A percentile compares a stretch with the other conserved stretches of the same genome.
Evolutionary conservation across 495 filamentous ascomycete genomes (phyloP).

Genomic region (Hypoxylon subgilvum): DNA sequence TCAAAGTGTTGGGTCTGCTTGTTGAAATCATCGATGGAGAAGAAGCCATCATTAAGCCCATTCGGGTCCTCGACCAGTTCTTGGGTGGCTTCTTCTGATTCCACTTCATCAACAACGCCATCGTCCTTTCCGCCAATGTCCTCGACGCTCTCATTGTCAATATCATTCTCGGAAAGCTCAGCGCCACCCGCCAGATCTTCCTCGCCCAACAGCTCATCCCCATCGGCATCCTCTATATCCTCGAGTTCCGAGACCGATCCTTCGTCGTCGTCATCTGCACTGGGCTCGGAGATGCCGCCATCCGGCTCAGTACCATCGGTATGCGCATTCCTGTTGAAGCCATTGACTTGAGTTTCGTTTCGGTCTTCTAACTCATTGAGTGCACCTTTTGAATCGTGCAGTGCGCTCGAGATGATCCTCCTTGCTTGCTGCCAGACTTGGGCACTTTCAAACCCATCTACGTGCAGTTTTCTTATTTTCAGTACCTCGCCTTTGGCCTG

Average conservation of each 20-base stretch:
- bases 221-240: slow-evolving; percentile 51
- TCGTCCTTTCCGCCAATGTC: slow-evolving; percentile 46
- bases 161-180: slow-evolving; percentile 42
- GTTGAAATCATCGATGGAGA: slow-evolving; percentile 98
- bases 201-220: slow-evolving; percentile 48
- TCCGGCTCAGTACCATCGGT: slow-evolving; percentile 47
- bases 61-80: slow-evolving; percentile 57
- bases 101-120: slow-evolving; percentile 43
- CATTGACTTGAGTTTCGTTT: slow-evolving; percentile 40
- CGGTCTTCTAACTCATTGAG: slow-evolving; percentile 56
- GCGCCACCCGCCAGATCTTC: slow-evolving; percentile 49
- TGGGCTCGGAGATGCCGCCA: slow-evolving; percentile 57
- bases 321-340: slow-evolving; percentile 20
- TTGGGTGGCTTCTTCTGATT: slow-evolving; percentile 42
- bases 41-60: slow-evolving; percentile 91
- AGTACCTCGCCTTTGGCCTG: slow-evolving; percentile 53
- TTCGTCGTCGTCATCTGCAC: slow-evolving; percentile 42
- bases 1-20: slow-evolving; percentile 86
- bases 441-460: slow-evolving; percentile 83
- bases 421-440: slow-evolving; percentile 96
- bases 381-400: slow-evolving; percentile 52
- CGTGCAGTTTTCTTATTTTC: slow-evolving; percentile 77
- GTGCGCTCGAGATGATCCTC: slow-evolving; percentile 67
- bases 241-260: slow-evolving; percentile 42
- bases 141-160: slow-evolving; percentile 43